These are phyloP conservation scores for Calonectria honghensis DNA, from an alignment of 2,329 filamentous ascomycete genomes.

Conservation along the genomic window DNA sequence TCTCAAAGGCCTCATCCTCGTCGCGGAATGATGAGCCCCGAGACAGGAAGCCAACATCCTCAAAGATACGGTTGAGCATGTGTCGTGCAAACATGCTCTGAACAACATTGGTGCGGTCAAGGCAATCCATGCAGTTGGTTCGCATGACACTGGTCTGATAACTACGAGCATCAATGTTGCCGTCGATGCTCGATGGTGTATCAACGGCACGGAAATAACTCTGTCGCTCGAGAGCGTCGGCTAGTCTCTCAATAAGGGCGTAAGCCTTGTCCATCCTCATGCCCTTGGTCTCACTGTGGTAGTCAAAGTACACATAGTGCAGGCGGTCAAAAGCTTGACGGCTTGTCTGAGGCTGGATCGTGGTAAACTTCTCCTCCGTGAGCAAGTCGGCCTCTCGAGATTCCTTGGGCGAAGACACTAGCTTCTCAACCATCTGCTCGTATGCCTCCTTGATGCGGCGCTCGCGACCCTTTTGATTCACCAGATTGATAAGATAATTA, in stretches of 20 bases:
- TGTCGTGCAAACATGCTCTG: constrained; percentile 97
- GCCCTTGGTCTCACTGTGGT: constrained; percentile 97
- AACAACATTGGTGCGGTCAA: constrained; percentile 97
- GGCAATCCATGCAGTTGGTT: constrained; percentile 99
- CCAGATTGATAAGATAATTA: constrained; percentile 97
- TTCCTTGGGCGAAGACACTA: constrained; percentile 82
- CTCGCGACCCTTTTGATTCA: constrained; percentile 97
- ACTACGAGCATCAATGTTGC: constrained; percentile 85
- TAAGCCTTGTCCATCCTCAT: constrained; percentile 94
- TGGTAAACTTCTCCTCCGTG: constrained; percentile 87
- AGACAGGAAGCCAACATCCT: constrained; percentile 86
- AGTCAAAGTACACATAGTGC: constrained; percentile 99
- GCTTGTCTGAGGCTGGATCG: constrained; percentile 79
- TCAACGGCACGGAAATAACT: constrained; percentile 96
- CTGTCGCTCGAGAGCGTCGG: constrained; percentile 84
- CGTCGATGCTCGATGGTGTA: constrained; percentile 82
- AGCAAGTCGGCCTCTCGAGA: constrained; percentile 77
- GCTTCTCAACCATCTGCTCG: constrained; percentile 88
- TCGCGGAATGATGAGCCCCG: constrained; percentile 84
- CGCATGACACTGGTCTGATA: constrained; percentile 93
- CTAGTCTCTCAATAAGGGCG: constrained; percentile 87
- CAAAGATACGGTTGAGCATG: constrained; percentile 91
- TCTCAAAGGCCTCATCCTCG: constrained; percentile 88
- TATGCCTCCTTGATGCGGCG: constrained; percentile 93
- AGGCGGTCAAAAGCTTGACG: constrained; percentile 84